Evolutionary conservation across 2,329 filamentous ascomycete species (phyloP), one percentile per base, ranked within the genome.

Genomic region (Monilinia laxa): DNA sequence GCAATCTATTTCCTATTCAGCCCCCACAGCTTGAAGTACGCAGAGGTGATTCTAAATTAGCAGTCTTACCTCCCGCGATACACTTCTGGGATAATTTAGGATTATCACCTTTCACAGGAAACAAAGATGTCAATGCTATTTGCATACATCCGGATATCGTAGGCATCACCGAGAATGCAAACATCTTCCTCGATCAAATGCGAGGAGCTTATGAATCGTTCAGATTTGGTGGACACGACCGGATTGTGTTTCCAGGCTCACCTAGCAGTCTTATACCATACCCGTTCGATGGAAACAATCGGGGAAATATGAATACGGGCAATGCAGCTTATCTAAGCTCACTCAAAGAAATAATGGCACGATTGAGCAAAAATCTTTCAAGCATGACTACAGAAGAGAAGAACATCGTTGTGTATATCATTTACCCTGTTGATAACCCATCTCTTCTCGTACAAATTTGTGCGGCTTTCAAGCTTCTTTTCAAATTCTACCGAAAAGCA

Each of bases 61-160:
- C 92, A 14, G 81, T 96, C 51, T 80, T 94, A 28, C 90, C 92
- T 2, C 85, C 91, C 0, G 89, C 90, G 0, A 80, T 94, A 25
- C 80, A 84, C 0, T 96, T 95, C 74, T 96, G 92, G 92, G 91
- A 95, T 74, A 87, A 88, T 57, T 80, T 96, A 23, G 90, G 91
- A 0, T 81, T 96, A 1, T 86, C 86, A 1, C 92, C 92, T 4
- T 85, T 86, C 11, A 86, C 86, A 67, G 90, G 90, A 0, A 74
- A 81, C 10, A 96, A 96, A 76, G 86, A 94, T 68, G 80, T 95
- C 40, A 82, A 84, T 47, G 84, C 87, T 0, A 84, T 91, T 58
- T 92, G 90, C 74, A 80, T 95, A 2, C 90, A 89, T 70, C 91
- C 91, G 0, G 81, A 84, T 62, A 85, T 85, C 72, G 84, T 85